Percentiles rank a stretch among this genome's conserved stretches.
These are phyloP conservation scores for Ceratobasidium sp. DNA, from an alignment of 1,284 basidiomycete species.

Conservation along the genomic window DNA sequence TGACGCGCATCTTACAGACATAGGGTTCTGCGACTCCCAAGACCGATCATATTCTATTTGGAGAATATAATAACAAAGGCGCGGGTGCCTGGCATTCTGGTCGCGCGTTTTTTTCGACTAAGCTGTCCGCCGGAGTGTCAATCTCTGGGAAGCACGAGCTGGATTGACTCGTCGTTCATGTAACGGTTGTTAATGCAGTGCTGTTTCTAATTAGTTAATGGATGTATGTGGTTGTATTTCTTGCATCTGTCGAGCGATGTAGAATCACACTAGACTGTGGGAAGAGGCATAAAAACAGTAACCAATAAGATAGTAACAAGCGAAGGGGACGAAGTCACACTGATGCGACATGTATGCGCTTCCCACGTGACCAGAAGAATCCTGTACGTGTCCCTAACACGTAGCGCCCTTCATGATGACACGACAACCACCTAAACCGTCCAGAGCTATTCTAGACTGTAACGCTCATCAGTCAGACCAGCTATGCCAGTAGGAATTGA, in stretches of 20 bases:
- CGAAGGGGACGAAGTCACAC: no score
- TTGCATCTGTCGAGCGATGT: no score
- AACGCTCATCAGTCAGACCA: neutral
- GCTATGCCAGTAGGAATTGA: conserved; percentile 79
- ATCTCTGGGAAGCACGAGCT: conserved; percentile 35
- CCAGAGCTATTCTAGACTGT: neutral
- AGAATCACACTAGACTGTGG: no score
- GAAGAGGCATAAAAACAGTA: no score
- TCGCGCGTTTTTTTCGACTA: conserved; percentile 37
- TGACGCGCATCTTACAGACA: neutral
- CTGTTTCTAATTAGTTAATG: neutral
- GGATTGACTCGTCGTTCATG: conserved; percentile 28
- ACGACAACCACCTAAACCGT: conserved; percentile 16
- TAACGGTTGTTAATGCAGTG: neutral
- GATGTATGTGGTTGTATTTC: no score
- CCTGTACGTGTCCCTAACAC: conserved; percentile 11
- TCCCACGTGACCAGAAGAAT: neutral
- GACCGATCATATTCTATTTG: conserved; percentile 42
- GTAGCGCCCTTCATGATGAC: conserved; percentile 7
- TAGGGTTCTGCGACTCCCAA: conserved; percentile 38
- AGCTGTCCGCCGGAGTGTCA: conserved; percentile 32
- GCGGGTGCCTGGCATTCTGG: conserved; percentile 39
- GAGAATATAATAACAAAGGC: conserved; percentile 43
- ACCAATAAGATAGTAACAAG: no score
- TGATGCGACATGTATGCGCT: no score